Evolutionary conservation across 129 eudicot species (phyloP).

Genomic region (Sambucus nigra): DNA sequence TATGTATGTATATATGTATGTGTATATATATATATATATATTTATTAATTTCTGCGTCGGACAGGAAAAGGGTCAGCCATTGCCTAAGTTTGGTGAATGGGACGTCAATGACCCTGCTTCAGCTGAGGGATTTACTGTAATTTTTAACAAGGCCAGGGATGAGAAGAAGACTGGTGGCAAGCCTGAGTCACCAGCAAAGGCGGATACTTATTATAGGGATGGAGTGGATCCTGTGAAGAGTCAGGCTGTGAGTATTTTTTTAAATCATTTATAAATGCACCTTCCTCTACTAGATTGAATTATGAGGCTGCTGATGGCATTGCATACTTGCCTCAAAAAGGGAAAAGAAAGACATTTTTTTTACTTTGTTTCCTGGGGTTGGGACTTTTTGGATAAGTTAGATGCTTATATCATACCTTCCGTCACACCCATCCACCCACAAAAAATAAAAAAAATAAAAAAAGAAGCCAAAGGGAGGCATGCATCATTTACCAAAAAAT

Average conservation of each 20-base stretch:
- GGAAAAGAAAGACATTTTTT: too few species aligned
- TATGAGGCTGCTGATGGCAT: background rate
- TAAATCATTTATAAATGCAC: background rate
- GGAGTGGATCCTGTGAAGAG: constrained; percentile 19
- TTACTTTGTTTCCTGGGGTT: too few species aligned
- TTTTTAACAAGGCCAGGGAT: constrained; percentile 38
- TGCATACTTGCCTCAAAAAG: too few species aligned
- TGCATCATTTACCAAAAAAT: too few species aligned
- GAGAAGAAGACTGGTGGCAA: constrained; percentile 33
- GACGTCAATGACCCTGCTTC: constrained; percentile 32
- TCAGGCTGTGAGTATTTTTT: constrained; percentile 26
- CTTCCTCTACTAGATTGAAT: background rate
- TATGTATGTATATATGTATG: background rate
- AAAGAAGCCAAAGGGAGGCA: too few species aligned
- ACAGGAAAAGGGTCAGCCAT: constrained; percentile 29
- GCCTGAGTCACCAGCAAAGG: constrained; percentile 25
- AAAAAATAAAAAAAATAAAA: too few species aligned
- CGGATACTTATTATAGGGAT: constrained; percentile 11
- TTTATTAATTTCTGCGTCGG: background rate
- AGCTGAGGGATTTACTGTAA: constrained; percentile 33
- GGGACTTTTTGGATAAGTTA: too few species aligned
- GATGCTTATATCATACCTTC: too few species aligned
- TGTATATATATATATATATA: background rate
- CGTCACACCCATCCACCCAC: too few species aligned
- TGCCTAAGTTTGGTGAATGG: constrained; percentile 48